These are phyloP conservation scores for Cladorrhinum sp. DNA, from an alignment of 2,329 filamentous ascomycete species.

Conservation along the genomic window DNA sequence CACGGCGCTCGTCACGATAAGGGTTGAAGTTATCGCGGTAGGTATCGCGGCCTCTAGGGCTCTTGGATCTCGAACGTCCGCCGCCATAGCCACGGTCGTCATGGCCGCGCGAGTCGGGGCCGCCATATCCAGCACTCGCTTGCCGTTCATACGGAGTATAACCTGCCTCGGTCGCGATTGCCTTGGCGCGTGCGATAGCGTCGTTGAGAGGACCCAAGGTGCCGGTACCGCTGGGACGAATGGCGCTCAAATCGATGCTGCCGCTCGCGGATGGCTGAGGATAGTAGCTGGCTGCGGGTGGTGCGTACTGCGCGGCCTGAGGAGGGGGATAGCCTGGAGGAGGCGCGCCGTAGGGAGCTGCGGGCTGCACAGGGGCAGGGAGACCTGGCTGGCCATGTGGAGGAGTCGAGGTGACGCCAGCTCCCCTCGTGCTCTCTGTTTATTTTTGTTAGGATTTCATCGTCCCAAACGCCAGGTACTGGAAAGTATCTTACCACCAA, in stretches of 20 bases:
- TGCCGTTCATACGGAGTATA: slow-evolving; percentile 61
- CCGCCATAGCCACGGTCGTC: slow-evolving; percentile 52
- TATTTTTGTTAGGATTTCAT: slow-evolving; percentile 1
- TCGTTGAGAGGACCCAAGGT: slow-evolving; percentile 69
- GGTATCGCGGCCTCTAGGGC: slow-evolving; percentile 61
- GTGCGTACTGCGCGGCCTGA: slow-evolving; percentile 22
- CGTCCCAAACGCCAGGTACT: background rate
- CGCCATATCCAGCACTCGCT: slow-evolving; percentile 39
- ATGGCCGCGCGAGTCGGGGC: slow-evolving; percentile 42
- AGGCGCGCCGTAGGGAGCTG: slow-evolving; percentile 14
- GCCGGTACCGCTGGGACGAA: slow-evolving; percentile 75
- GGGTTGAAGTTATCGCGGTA: slow-evolving; percentile 76
- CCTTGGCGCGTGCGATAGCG: slow-evolving; percentile 79
- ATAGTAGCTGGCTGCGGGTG: slow-evolving; percentile 27
- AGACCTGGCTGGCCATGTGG: slow-evolving; percentile 23
- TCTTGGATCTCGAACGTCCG: slow-evolving; percentile 69
- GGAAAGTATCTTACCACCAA: slow-evolving; percentile 18
- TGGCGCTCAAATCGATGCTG: slow-evolving; percentile 74
- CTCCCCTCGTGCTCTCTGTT: slow-evolving; percentile 24
- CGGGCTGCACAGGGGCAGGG: slow-evolving; percentile 13
- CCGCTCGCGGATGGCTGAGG: slow-evolving; percentile 71
- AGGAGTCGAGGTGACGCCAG: slow-evolving; percentile 25
- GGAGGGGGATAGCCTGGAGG: slow-evolving; percentile 23
- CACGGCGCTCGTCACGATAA: slow-evolving; percentile 81
- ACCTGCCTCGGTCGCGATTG: slow-evolving; percentile 76